Percentiles rank a stretch among this genome's conserved stretches.
phyloP scores from a whole-genome alignment of 2,329 filamentous ascomycete species.

The Colletotrichum karsti region DNA sequence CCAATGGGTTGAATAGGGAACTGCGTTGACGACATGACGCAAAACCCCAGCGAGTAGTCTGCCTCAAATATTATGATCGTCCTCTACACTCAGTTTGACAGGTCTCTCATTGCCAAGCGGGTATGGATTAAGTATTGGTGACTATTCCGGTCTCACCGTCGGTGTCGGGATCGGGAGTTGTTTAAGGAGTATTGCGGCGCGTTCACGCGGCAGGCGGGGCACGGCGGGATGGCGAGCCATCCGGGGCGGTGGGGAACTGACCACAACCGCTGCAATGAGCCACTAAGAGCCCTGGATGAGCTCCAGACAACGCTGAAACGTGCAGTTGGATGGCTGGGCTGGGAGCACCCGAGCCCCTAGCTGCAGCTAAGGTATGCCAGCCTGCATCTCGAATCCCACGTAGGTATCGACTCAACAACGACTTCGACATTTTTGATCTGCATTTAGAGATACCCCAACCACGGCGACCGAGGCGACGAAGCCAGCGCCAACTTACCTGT shows the following conservation, averaged over 20 bases:
- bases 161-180: conserved; percentile 16
- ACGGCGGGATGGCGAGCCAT: background rate
- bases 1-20: conserved; percentile 77
- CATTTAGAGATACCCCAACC: background rate
- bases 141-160: conserved; percentile 20
- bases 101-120: background rate
- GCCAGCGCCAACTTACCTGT: background rate
- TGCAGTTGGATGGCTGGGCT: conserved; percentile 21
- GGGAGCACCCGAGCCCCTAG: conserved; percentile 12
- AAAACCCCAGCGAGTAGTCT: background rate
- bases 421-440: background rate
- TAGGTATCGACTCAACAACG: background rate
- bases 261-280: background rate
- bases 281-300: conserved; percentile 11
- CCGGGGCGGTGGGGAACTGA: conserved; percentile 17
- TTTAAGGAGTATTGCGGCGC: conserved; percentile 12
- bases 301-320: conserved; percentile 28
- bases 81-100: background rate
- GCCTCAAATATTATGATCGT: background rate
- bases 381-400: background rate
- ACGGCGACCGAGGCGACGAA: background rate
- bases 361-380: conserved; percentile 3
- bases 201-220: background rate
- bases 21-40: conserved; percentile 18
- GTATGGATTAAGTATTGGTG: background rate